phyloP scores from a whole-genome alignment of 2,329 filamentous ascomycete species.

The Cladosporium austrohemisphaericum region DNA sequence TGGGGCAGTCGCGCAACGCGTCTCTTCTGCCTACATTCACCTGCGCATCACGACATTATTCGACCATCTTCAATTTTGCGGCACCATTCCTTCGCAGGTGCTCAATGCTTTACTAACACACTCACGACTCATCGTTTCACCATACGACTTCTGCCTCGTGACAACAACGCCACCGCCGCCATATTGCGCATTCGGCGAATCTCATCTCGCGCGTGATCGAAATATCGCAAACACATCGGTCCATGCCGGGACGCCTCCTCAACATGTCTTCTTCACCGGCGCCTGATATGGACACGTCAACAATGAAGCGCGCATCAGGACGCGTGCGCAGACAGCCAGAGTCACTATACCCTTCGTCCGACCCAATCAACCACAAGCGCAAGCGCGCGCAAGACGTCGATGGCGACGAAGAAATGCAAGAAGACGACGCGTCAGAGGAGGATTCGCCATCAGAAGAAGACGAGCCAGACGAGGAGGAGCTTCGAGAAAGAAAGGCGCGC shows the following conservation, averaged over 20 bases:
- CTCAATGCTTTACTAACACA: too few species aligned
- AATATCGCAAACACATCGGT: slow-evolving; percentile 3
- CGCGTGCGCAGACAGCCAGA: slow-evolving; percentile 36
- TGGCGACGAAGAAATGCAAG: slow-evolving; percentile 32
- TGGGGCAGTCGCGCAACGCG: too few species aligned
- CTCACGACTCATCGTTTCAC: too few species aligned
- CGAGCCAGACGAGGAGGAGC: slow-evolving; percentile 35
- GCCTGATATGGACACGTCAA: slow-evolving; percentile 35
- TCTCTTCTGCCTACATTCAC: too few species aligned
- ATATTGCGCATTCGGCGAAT: slow-evolving; percentile 5
- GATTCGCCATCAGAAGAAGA: slow-evolving; percentile 31
- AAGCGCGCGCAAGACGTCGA: slow-evolving; percentile 39
- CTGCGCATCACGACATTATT: too few species aligned
- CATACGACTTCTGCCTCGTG: too few species aligned
- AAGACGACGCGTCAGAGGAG: slow-evolving; percentile 35
- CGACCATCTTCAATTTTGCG: too few species aligned
- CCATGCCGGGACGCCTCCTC: slow-evolving; percentile 20
- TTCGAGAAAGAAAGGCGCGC: slow-evolving; percentile 26
- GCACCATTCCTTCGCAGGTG: too few species aligned
- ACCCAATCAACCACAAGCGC: slow-evolving; percentile 41
- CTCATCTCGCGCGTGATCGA: neutral
- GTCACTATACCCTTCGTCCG: slow-evolving; percentile 26
- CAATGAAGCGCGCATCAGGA: slow-evolving; percentile 63
- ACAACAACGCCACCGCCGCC: neutral
- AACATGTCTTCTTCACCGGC: slow-evolving; percentile 22